Evolutionary conservation across 352 stramenopile species (phyloP).

Genomic region (Globisporangium ultimum): DNA sequence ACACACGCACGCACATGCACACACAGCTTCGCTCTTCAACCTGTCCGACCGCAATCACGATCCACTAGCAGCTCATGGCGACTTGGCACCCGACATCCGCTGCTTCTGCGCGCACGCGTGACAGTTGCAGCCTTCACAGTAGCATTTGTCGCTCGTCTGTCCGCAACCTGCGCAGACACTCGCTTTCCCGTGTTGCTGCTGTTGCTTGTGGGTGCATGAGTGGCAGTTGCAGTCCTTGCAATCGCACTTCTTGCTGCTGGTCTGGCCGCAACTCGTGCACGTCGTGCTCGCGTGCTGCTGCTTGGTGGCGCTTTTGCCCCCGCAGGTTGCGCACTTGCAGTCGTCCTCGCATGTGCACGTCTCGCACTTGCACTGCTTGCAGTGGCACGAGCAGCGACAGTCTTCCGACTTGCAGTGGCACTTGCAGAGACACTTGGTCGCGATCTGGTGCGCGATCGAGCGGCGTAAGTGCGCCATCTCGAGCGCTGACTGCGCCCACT

Average conservation of each 20-base stretch:
- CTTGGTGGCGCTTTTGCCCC: slow-evolving; percentile 5
- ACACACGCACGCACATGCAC: no score
- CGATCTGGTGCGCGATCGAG: slow-evolving; percentile 21
- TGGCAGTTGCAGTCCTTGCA: background rate
- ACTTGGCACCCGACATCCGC: background rate
- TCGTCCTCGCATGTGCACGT: slow-evolving; percentile 18
- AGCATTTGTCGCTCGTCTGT: slow-evolving; percentile 1
- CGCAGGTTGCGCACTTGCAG: slow-evolving; percentile 37
- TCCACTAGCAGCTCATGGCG: background rate
- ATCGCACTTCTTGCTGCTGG: background rate
- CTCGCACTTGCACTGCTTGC: slow-evolving; percentile 22
- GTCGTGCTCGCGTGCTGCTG: background rate
- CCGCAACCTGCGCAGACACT: slow-evolving; percentile 3
- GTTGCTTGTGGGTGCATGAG: background rate
- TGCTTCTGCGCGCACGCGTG: slow-evolving; percentile 1
- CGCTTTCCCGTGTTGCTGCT: no score
- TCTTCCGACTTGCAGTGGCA: slow-evolving; percentile 29
- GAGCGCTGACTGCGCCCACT: slow-evolving; percentile 63
- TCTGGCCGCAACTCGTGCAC: slow-evolving; percentile 20
- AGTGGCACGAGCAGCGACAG: slow-evolving; percentile 36
- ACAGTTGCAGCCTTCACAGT: slow-evolving; percentile 8
- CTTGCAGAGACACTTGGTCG: slow-evolving; percentile 22
- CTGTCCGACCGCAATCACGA: background rate
- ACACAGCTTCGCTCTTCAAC: background rate
- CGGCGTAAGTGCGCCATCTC: slow-evolving; percentile 90